phyloP scores from a whole-genome alignment of 2,329 filamentous ascomycete genomes.

The Penicillium sp. region DNA sequence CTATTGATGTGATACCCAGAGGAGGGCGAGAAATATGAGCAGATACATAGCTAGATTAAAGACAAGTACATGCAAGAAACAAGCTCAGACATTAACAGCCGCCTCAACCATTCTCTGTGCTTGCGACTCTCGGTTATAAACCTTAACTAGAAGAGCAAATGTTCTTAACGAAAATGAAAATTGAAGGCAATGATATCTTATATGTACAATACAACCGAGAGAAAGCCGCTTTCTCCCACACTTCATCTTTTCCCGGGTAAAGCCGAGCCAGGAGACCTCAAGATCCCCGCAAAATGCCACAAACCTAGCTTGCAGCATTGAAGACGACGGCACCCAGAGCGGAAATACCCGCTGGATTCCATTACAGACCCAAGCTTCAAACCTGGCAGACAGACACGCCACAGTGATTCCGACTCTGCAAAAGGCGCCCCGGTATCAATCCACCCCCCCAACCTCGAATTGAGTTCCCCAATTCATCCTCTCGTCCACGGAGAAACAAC shows the following conservation, averaged over 20 bases:
- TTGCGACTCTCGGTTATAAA: not conserved
- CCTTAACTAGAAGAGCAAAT: not conserved
- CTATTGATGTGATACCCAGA: conserved; percentile 35
- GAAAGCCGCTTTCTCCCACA: conserved; percentile 17
- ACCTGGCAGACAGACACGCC: not conserved
- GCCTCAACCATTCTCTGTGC: not conserved
- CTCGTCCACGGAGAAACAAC: not conserved
- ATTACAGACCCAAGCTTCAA: not conserved
- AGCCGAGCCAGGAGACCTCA: not conserved
- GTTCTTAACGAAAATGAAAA: conserved; percentile 27
- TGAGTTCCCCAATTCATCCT: not conserved
- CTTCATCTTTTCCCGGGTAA: conserved; percentile 20
- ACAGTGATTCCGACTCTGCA: not conserved
- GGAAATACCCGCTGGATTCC: not conserved
- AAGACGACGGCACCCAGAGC: not conserved
- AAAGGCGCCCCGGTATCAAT: not conserved
- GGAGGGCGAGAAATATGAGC: not conserved
- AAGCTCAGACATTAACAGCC: not conserved
- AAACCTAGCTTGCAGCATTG: not conserved
- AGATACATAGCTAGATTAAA: not conserved
- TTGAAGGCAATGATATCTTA: conserved; percentile 38
- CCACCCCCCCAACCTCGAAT: not conserved
- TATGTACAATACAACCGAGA: conserved; percentile 38
- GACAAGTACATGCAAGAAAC: not conserved
- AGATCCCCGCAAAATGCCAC: not conserved